Evolutionary conservation across 2,329 filamentous ascomycete genomes (phyloP).

Genomic region (Magnaporthales sp.): DNA sequence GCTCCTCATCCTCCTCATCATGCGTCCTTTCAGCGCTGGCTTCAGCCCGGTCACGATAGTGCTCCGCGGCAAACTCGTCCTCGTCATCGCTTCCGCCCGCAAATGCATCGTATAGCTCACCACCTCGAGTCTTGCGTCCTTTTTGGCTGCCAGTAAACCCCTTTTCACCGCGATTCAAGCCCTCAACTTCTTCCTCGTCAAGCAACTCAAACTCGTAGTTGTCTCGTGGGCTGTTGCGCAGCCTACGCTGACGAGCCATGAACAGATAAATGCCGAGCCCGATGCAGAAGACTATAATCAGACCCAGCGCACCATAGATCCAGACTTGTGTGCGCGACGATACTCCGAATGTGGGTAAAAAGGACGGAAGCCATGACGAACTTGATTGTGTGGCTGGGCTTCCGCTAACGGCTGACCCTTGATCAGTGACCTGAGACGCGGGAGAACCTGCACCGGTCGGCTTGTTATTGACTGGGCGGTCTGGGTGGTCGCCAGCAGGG

Average conservation of each 20-base stretch:
- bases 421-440: constrained; percentile 15
- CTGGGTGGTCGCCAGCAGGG: constrained; percentile 44
- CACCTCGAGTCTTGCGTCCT: constrained; percentile 54
- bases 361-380: constrained; percentile 68
- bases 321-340: constrained; percentile 82
- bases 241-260: constrained; percentile 66
- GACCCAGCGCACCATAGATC: constrained; percentile 81
- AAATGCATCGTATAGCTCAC: constrained; percentile 96
- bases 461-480: constrained; percentile 43
- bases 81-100: constrained; percentile 78
- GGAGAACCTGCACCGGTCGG: constrained; percentile 20
- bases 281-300: constrained; percentile 77
- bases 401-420: constrained; percentile 20
- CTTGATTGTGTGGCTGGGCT: constrained; percentile 26
- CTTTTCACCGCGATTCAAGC: constrained; percentile 39
- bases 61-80: constrained; percentile 42
- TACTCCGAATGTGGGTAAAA: constrained; percentile 84
- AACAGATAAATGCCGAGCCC: constrained; percentile 77
- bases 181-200: constrained; percentile 66
- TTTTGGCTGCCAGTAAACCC: constrained; percentile 30
- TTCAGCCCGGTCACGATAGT: constrained; percentile 22
- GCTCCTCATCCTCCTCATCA: constrained; percentile 26
- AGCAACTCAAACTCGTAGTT: constrained; percentile 94
- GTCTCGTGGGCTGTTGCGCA: constrained; percentile 66
- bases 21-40: constrained; percentile 14